Percentiles rank a stretch among this genome's conserved stretches.
Evolutionary conservation across 306 rosid genomes (phyloP).

Genomic region (Pyrus betulifolia): DNA sequence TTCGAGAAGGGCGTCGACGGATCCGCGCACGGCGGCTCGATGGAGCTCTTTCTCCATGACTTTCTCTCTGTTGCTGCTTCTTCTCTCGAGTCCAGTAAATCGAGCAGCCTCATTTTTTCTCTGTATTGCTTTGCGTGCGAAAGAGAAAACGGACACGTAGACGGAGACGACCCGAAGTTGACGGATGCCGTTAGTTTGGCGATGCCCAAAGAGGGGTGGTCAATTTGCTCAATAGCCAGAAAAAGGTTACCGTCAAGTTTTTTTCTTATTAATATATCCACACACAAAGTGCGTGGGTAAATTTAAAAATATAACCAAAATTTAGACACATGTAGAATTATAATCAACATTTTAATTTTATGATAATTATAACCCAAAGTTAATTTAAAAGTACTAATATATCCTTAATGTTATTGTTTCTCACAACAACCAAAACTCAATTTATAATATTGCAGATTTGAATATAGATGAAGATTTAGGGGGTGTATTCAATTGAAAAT

Average conservation of each 20-base stretch:
- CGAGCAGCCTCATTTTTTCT: neutral
- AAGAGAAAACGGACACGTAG: neutral
- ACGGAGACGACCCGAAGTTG: neutral
- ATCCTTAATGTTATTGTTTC: too few species aligned
- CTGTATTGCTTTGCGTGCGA: neutral
- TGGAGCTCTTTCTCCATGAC: constrained; percentile 13
- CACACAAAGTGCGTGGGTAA: too few species aligned
- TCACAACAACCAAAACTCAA: too few species aligned
- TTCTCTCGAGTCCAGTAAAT: neutral
- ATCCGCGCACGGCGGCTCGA: constrained; percentile 12
- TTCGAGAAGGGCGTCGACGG: neutral
- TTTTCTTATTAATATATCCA: too few species aligned
- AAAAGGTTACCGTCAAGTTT: neutral
- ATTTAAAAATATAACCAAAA: too few species aligned
- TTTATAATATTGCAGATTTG: too few species aligned
- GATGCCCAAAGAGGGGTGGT: neutral
- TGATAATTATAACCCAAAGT: too few species aligned
- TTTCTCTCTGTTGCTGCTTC: neutral
- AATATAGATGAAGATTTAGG: too few species aligned
- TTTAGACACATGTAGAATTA: too few species aligned
- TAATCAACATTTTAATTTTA: too few species aligned
- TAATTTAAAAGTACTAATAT: too few species aligned
- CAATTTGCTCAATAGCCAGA: neutral
- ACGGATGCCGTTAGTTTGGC: neutral
- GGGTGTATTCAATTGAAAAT: too few species aligned